Base-by-base conservation (phyloP, 805 yeast species). In the Sungouiella thailandica region DNA sequence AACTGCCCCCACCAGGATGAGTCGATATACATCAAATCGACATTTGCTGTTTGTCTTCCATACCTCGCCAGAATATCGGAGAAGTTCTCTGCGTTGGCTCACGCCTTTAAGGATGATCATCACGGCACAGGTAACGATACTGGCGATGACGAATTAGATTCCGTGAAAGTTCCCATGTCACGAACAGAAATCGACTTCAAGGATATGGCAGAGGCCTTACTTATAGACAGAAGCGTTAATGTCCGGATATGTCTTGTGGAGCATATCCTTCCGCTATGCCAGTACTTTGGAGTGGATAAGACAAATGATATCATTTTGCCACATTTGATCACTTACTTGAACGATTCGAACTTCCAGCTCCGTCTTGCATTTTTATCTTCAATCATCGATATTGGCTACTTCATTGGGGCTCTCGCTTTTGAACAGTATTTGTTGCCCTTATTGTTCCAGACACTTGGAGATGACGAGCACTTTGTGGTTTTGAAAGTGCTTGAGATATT, bases 361-460 rank as follows among this genome's bases (percentile, higher is more conserved):
- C 67, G 94, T 39, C 61, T 83, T 18, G 77, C 80, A 4, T 80
- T 93, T 47, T 78, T 90, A 23, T 72, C 78, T 26, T 70, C 87
- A 6, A 74, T 89, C 8, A 70, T 87, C 2, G 77, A 81, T 1
- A 66, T 93, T 7, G 83, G 95, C 0, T 76, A 88, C 4, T 82
- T 78, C 51, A 78, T 89, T 11, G 98, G 98, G 0, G 76, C 80
- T 0, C 69, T 84, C 0, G 76, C 93, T 24, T 65, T 93, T 36
- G 96, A 90, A 47, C 95, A 87, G 46, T 93, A 89, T 50, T 76
- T 93, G 13, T 60, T 88, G 17, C 98, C 99, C 0, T 59, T 93
- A 14, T 60, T 93, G 40, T 68, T 84, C 1, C 97, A 93, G 53
- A 81, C 95, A 0, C 58, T 89, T 17, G 74, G 80, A 4, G 97